phyloP scores from a whole-genome alignment of 1,284 basidiomycete species.

The Cutaneotrichosporon sp. region DNA sequence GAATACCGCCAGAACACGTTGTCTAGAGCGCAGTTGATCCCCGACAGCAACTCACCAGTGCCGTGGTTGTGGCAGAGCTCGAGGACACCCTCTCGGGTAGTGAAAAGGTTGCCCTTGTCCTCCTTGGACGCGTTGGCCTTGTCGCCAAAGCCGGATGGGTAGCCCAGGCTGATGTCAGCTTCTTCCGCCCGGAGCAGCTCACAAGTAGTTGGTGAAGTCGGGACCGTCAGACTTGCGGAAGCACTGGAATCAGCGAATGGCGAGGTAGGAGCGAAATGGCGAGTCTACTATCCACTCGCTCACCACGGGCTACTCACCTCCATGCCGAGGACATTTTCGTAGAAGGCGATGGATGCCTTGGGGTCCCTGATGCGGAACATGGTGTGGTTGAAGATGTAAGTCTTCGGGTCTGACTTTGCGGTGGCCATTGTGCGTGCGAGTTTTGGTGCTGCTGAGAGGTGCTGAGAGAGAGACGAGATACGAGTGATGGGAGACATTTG shows the following conservation, averaged over 20 bases:
- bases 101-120: constrained; percentile 40
- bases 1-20: no score
- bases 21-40: background rate
- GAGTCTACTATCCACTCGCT: no score
- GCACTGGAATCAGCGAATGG: constrained; percentile 17
- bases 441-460: background rate
- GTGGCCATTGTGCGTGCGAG: constrained; percentile 26
- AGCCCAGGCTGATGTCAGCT: constrained; percentile 28
- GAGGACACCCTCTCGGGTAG: constrained; percentile 55
- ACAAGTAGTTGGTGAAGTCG: constrained; percentile 49
- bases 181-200: background rate
- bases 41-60: constrained; percentile 54
- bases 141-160: constrained; percentile 36
- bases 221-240: constrained; percentile 41
- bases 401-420: constrained; percentile 26
- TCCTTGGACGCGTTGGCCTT: constrained; percentile 32
- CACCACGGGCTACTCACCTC: constrained; percentile 49
- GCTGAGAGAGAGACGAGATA: background rate
- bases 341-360: constrained; percentile 64
- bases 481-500: background rate
- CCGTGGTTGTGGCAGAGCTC: constrained; percentile 88
- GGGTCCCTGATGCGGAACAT: constrained; percentile 80
- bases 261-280: background rate
- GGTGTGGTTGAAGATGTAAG: constrained; percentile 70
- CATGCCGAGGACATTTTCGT: constrained; percentile 79